Evolutionary conservation across 495 filamentous ascomycete genomes (phyloP).

Genomic region (Aspergillus carlsbadensis): DNA sequence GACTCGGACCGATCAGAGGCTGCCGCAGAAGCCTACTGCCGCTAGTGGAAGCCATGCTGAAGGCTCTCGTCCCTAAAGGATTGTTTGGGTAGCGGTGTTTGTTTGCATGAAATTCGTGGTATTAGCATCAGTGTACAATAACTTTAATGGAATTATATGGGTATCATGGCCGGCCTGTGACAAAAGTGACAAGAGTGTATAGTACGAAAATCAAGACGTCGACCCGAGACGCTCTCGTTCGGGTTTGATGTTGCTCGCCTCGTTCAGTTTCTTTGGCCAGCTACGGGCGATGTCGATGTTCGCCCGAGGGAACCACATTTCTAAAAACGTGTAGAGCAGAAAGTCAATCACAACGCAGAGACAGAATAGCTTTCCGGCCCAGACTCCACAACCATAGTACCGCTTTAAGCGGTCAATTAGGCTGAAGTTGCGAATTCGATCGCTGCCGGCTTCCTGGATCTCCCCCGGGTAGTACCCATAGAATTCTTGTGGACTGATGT

Average conservation of each 20-base stretch:
- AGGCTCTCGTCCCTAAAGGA: no score
- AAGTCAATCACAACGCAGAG: constrained; percentile 94
- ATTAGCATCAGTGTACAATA: constrained; percentile 8
- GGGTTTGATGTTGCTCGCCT: constrained; percentile 2
- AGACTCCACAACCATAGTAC: constrained; percentile 99
- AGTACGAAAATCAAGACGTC: constrained; percentile 8
- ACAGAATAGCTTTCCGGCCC: constrained; percentile 97
- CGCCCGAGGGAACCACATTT: constrained; percentile 80
- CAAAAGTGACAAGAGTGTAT: neutral
- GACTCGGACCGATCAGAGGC: constrained; percentile 26
- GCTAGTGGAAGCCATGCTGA: neutral
- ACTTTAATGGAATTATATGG: constrained; percentile 7
- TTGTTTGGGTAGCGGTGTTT: neutral
- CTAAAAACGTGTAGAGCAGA: constrained; percentile 79
- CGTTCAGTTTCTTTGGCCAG: constrained; percentile 75
- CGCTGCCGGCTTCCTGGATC: constrained; percentile 66
- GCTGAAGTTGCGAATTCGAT: constrained; percentile 78
- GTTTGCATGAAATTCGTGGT: neutral
- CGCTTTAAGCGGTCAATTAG: constrained; percentile 92
- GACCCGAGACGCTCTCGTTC: constrained; percentile 13
- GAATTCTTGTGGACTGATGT: constrained; percentile 80
- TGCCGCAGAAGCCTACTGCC: constrained; percentile 11
- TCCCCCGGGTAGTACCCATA: constrained; percentile 71
- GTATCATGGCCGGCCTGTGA: constrained; percentile 12
- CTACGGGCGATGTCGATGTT: constrained; percentile 84